Percentiles rank a stretch among this genome's conserved stretches.
Evolutionary conservation across 768 basidiomycete species (phyloP).

Genomic region (Paxillus ammoniavirescens): DNA sequence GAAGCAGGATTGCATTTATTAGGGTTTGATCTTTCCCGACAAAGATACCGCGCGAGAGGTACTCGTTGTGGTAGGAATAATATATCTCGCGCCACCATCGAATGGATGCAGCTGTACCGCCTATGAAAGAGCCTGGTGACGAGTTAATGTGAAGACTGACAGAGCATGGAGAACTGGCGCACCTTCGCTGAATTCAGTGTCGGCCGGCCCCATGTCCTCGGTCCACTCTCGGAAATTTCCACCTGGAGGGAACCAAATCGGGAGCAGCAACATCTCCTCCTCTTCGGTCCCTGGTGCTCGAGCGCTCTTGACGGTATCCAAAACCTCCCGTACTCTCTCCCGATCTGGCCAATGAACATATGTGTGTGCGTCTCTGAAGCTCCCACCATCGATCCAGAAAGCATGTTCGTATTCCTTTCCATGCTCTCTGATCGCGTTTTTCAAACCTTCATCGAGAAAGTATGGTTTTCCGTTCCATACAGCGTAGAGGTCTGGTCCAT

Average conservation of each 20-base stretch:
- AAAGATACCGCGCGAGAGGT: conserved; percentile 14
- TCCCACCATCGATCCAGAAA: conserved; percentile 25
- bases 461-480: conserved; percentile 25
- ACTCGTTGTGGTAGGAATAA: conserved; percentile 23
- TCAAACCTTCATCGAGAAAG: conserved; percentile 19
- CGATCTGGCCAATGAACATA: conserved; percentile 22
- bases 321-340: conserved; percentile 15
- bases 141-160: neutral
- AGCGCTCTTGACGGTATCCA: conserved; percentile 1
- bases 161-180: neutral
- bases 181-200: conserved; percentile 22
- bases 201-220: conserved; percentile 21
- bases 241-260: conserved; percentile 17
- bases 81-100: conserved; percentile 20
- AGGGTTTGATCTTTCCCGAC: conserved; percentile 26
- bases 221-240: conserved; percentile 14
- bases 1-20: conserved; percentile 23
- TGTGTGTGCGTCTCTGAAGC: conserved; percentile 16
- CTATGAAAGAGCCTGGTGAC: conserved; percentile 24
- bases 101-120: conserved; percentile 19
- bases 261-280: conserved; percentile 19
- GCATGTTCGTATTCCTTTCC: conserved; percentile 16
- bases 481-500: conserved; percentile 19
- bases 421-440: conserved; percentile 5
- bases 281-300: conserved; percentile 7